A percentile compares a stretch with the other conserved stretches of the same genome.
phyloP scores from a whole-genome alignment of 2,329 filamentous ascomycete genomes.

The Thelonectria blattea region DNA sequence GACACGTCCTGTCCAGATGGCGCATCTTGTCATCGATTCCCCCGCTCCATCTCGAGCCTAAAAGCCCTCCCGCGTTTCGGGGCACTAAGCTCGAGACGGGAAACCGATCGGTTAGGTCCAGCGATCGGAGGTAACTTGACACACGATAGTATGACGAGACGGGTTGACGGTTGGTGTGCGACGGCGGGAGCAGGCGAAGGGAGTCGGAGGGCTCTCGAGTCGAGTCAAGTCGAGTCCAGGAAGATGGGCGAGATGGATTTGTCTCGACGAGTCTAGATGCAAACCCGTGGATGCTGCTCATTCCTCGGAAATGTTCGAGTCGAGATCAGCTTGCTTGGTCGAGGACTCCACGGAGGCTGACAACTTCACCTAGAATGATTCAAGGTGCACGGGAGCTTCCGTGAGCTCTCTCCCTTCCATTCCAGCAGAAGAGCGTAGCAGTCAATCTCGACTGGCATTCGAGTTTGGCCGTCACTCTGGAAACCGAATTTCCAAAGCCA shows the following conservation, averaged over 20 bases:
- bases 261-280: neutral
- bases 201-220: neutral
- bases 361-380: neutral
- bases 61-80: constrained; percentile 13
- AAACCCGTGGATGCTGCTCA: neutral
- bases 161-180: neutral
- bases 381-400: constrained; percentile 14
- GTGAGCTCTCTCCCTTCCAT: constrained; percentile 15
- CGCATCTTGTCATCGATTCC: neutral
- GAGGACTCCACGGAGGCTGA: constrained; percentile 3
- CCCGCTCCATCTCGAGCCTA: neutral
- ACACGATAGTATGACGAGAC: neutral
- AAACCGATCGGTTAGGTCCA: constrained; percentile 18
- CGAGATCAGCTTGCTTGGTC: neutral
- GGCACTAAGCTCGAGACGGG: constrained; percentile 21
- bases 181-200: neutral
- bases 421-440: neutral
- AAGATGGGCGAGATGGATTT: neutral
- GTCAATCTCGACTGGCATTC: neutral
- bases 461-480: neutral
- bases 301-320: neutral
- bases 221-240: neutral
- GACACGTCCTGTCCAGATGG: neutral
- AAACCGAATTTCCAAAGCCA: neutral
- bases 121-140: constrained; percentile 9